These are phyloP conservation scores for Podosphaera fusca DNA, from an alignment of 2,329 filamentous ascomycete species.

Conservation along the genomic window DNA sequence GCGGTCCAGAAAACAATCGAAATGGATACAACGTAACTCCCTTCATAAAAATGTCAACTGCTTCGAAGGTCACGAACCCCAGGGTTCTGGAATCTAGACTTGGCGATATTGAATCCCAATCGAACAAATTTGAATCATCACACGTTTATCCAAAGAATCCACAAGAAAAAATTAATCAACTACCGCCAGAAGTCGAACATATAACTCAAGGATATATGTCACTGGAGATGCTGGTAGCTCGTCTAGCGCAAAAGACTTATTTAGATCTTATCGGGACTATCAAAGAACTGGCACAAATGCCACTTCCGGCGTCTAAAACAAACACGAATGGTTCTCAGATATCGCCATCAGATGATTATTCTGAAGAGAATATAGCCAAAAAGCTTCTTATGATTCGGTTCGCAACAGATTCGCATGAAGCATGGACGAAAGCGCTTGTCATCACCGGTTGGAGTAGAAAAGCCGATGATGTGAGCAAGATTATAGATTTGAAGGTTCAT, in stretches of 20 bases:
- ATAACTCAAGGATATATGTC: slow-evolving; percentile 57
- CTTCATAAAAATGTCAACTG: too few species aligned
- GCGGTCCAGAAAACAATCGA: too few species aligned
- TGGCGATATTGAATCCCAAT: too few species aligned
- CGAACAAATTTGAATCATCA: too few species aligned
- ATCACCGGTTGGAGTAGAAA: slow-evolving; percentile 76
- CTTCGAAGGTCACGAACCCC: too few species aligned
- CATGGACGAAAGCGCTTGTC: slow-evolving; percentile 83
- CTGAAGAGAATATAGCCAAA: slow-evolving; percentile 46
- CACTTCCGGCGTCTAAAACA: slow-evolving; percentile 27
- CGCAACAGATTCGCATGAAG: slow-evolving; percentile 54
- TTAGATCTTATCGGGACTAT: slow-evolving; percentile 53
- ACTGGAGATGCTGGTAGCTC: slow-evolving; percentile 48
- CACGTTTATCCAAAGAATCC: not conserved
- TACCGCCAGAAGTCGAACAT: slow-evolving; percentile 41
- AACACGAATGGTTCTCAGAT: slow-evolving; percentile 27
- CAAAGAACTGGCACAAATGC: slow-evolving; percentile 43
- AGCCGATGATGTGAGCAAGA: slow-evolving; percentile 53
- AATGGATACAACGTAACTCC: too few species aligned
- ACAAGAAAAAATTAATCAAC: slow-evolving; percentile 27
- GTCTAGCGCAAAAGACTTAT: slow-evolving; percentile 65
- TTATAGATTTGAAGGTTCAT: slow-evolving; percentile 71
- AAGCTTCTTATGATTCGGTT: slow-evolving; percentile 57
- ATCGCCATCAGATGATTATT: slow-evolving; percentile 28
- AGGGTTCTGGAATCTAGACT: too few species aligned